Percentiles rank a stretch among this genome's conserved stretches.
Evolutionary conservation across 2,329 filamentous ascomycete genomes (phyloP).

Genomic region (Bretziella fagacearum): DNA sequence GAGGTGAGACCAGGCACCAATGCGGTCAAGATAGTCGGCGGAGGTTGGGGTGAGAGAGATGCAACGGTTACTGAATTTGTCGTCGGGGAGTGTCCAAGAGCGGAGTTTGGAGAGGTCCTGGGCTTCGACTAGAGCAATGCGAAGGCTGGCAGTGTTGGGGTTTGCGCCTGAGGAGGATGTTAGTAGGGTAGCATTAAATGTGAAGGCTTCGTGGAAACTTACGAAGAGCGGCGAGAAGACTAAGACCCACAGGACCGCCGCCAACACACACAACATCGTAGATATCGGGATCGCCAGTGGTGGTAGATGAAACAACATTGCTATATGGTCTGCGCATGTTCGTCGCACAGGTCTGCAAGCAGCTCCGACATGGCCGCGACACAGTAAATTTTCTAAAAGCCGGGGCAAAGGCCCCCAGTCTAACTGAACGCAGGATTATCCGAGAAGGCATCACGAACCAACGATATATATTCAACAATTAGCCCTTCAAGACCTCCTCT

Average conservation of each 20-base stretch:
- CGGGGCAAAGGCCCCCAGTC: not conserved
- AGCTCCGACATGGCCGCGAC: slow-evolving; percentile 5
- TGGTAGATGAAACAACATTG: slow-evolving; percentile 17
- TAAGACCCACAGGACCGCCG: slow-evolving; percentile 76
- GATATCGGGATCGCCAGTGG: slow-evolving; percentile 39
- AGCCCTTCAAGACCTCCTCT: too few species aligned
- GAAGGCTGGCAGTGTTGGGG: slow-evolving; percentile 56
- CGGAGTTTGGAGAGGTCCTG: slow-evolving; percentile 61
- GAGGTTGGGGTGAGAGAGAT: slow-evolving; percentile 86
- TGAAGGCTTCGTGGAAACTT: slow-evolving; percentile 22
- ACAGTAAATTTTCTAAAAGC: not conserved
- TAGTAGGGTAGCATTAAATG: slow-evolving; percentile 4
- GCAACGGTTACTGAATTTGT: slow-evolving; percentile 79
- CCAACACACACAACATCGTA: slow-evolving; percentile 90
- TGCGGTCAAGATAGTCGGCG: slow-evolving; percentile 61
- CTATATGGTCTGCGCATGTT: slow-evolving; percentile 7
- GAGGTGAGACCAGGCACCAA: slow-evolving; percentile 73
- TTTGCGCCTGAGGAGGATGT: slow-evolving; percentile 44
- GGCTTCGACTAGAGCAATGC: slow-evolving; percentile 76
- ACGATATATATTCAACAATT: too few species aligned
- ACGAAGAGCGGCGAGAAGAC: slow-evolving; percentile 63
- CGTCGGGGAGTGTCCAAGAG: slow-evolving; percentile 46
- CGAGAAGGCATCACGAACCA: slow-evolving; percentile 2
- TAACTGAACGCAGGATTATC: not conserved
- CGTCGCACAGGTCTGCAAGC: not conserved